phyloP scores from a whole-genome alignment of 306 rosid species.

The Quillaja saponaria region DNA sequence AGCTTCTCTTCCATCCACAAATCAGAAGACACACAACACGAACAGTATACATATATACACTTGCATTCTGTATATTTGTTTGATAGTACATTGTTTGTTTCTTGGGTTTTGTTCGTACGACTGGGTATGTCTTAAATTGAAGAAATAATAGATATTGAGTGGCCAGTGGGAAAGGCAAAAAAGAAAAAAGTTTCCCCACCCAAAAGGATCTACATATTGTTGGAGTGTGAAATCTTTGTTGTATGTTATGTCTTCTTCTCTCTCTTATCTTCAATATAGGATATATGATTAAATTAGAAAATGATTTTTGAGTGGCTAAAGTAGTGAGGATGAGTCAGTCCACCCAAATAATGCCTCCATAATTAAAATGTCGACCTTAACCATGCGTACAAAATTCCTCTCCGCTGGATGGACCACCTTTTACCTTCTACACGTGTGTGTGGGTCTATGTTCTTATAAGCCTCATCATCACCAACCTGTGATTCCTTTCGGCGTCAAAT shows the following conservation, averaged over 20 bases:
- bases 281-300: conserved; percentile 1
- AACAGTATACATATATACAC: too few relatives aligned
- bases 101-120: too few relatives aligned
- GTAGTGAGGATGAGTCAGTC: conserved; percentile 43
- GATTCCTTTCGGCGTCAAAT: conserved; percentile 11
- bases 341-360: conserved; percentile 65
- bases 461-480: conserved; percentile 12
- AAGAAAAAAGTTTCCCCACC: conserved; percentile 25
- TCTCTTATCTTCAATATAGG: conserved; percentile 29
- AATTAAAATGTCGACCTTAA: conserved; percentile 76
- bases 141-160: too few relatives aligned
- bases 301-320: conserved; percentile 39
- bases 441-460: conserved; percentile 53
- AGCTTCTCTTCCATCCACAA: too few relatives aligned
- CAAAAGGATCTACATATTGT: conserved; percentile 32
- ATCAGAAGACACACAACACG: too few relatives aligned
- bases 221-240: conserved; percentile 61
- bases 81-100: too few relatives aligned
- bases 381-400: conserved; percentile 60
- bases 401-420: conserved; percentile 59
- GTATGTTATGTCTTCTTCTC: conserved; percentile 32
- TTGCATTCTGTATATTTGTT: too few relatives aligned
- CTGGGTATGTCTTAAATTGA: too few relatives aligned
- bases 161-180: conserved; percentile 18
- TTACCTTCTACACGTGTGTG: conserved; percentile 60